Conservation (phyloP, 257 asterid species). For the Salvia miltiorrhiza region DNA sequence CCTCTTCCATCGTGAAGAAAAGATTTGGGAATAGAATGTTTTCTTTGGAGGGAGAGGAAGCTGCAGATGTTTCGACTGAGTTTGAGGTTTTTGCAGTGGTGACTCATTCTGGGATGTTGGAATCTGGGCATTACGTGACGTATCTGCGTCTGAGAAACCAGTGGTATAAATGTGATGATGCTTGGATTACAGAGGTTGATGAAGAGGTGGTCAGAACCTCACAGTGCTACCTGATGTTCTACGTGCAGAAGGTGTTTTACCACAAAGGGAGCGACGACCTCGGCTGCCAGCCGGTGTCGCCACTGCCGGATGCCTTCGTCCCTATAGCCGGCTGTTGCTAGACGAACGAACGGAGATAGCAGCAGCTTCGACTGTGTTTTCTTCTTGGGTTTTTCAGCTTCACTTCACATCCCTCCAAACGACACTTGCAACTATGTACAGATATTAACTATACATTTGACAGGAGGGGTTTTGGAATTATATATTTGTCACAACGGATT, state of each 20-base stretch:
- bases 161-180: conserved; percentile 83
- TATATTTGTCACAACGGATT: not conserved
- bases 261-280: conserved; percentile 52
- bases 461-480: not conserved
- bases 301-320: conserved; percentile 47
- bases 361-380: not conserved
- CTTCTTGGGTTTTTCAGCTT: not conserved
- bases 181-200: conserved; percentile 71
- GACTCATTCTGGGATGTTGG: conserved; percentile 76
- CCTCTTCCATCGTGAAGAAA: conserved; percentile 55
- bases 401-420: not conserved
- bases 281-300: conserved; percentile 52
- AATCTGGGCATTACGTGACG: conserved; percentile 69
- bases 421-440: conserved; percentile 23
- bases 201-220: conserved; percentile 60
- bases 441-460: conserved; percentile 12
- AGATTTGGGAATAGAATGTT: conserved; percentile 58
- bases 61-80: conserved; percentile 39
- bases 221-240: conserved; percentile 64
- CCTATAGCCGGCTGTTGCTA: conserved; percentile 81
- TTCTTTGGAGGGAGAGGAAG: conserved; percentile 48
- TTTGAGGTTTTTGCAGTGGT: conserved; percentile 77
- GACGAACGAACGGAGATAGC: not conserved
- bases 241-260: conserved; percentile 48
- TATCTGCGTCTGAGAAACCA: conserved; percentile 51